These are phyloP conservation scores for Colletotrichum godetiae DNA, from an alignment of 2,329 filamentous ascomycete genomes.

Conservation along the genomic window DNA sequence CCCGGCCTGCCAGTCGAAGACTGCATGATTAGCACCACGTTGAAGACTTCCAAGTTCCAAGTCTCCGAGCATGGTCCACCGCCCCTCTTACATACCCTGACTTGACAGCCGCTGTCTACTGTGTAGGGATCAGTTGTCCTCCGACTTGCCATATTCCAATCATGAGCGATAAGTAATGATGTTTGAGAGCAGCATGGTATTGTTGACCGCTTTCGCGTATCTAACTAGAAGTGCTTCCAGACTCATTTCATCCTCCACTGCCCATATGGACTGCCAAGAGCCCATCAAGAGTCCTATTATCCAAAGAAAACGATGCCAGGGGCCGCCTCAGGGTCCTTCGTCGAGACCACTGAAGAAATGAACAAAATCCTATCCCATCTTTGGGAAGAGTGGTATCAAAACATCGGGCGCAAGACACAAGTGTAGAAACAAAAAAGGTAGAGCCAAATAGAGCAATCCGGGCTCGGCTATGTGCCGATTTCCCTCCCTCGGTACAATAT, in stretches of 20 bases:
- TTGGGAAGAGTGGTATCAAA: slow-evolving; percentile 32
- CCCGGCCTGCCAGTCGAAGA: neutral
- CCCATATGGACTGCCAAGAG: neutral
- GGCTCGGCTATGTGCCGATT: slow-evolving; percentile 1
- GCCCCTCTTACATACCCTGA: neutral
- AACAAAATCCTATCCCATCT: slow-evolving; percentile 28
- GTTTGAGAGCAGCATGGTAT: neutral
- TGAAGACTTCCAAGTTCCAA: neutral
- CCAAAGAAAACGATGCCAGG: slow-evolving; percentile 12
- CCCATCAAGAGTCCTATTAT: neutral
- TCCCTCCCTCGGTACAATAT: neutral
- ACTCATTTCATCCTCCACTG: neutral
- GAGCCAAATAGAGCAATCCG: neutral
- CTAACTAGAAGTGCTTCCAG: neutral
- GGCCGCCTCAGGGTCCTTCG: slow-evolving; percentile 2
- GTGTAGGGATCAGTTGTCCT: neutral
- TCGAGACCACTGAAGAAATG: slow-evolving; percentile 15
- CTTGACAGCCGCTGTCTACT: neutral
- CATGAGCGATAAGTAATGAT: neutral
- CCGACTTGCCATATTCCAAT: neutral
- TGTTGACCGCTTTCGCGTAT: slow-evolving; percentile 1
- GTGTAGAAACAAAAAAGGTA: slow-evolving; percentile 11
- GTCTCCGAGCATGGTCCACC: neutral
- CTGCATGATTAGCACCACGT: neutral
- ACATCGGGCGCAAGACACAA: slow-evolving; percentile 11